Base-by-base conservation (phyloP, 164 flowering plant genomes). In the Chloranthus sessilifolius region DNA sequence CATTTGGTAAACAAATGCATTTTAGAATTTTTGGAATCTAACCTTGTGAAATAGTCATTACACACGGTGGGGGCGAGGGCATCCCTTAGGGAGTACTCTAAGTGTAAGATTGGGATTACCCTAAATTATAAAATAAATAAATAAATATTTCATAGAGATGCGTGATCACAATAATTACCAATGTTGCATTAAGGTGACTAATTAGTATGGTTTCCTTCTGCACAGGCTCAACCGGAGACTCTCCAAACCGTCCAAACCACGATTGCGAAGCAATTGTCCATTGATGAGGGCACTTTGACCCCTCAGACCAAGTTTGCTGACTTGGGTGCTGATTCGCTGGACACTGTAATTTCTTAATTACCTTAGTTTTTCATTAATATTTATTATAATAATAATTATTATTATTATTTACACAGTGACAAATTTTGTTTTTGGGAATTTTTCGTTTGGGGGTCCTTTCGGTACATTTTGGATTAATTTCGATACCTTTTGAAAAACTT, bases 291-390 rank as follows among this genome's bases (percentile, higher is more conserved):
- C 54, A 43, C 64, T 0, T 75, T 81, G 41, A 47, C 67, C 25
- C 75, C 83, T 23, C 35, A 60, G 36, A 78, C 82, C 52, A 81
- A 81, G 59, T 81, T 81, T 50, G 67, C 67, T 2, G 88, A 78
- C 42, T 52, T 78, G 69, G 83, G 80, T 46, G 88, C 82, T 22
- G 81, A 74, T 61, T 74, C 78, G 5, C 73, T 74, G 5, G 79
- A 78, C 75, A 75, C 76, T n/a, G 78, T 78, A 64, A n/a, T 27
- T 39, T 34, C 21, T 4, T 20, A 7, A 10, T 26, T 27, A 15
- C 35, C 20, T 19, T 8, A n/a, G n/a, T n/a, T n/a, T n/a, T n/a
- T n/a, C n/a, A n/a, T n/a, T n/a, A n/a, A n/a, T n/a, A n/a, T n/a
- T n/a, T n/a, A n/a, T n/a, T n/a, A n/a, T n/a, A n/a, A n/a, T n/a